Evolutionary conservation across 2,329 filamentous ascomycete genomes (phyloP).

Genomic region (Alternaria triticimaculans): DNA sequence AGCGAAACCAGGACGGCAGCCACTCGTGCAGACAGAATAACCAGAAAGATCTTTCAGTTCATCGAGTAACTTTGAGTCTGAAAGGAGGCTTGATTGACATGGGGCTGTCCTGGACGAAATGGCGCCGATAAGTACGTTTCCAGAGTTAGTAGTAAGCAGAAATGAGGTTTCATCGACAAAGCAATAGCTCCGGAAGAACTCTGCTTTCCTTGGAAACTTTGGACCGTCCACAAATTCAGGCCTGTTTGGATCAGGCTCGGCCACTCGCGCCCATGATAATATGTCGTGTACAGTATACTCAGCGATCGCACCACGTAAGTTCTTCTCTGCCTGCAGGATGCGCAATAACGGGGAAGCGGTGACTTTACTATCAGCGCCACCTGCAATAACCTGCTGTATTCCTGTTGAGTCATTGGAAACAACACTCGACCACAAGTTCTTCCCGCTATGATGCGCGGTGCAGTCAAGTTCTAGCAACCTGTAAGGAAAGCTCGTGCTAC

Average conservation of each 20-base stretch:
- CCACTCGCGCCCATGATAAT: conserved; percentile 14
- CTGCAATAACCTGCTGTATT: conserved; percentile 48
- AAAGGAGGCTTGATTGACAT: conserved; percentile 5
- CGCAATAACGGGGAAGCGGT: conserved; percentile 25
- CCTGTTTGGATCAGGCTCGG: not conserved
- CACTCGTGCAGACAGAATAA: conserved; percentile 56
- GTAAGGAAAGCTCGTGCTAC: conserved; percentile 17
- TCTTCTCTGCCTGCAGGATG: not conserved
- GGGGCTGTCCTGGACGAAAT: conserved; percentile 3
- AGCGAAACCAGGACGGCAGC: conserved; percentile 46
- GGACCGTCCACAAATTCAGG: not conserved
- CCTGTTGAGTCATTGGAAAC: conserved; percentile 9
- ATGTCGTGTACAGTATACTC: conserved; percentile 40
- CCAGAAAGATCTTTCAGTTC: conserved; percentile 51
- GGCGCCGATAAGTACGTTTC: conserved; percentile 60
- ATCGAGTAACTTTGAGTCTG: conserved; percentile 37
- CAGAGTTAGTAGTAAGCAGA: conserved; percentile 65
- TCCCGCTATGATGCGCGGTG: conserved; percentile 76
- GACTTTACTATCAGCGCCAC: conserved; percentile 81
- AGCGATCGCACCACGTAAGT: conserved; percentile 1
- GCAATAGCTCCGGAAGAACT: conserved; percentile 67
- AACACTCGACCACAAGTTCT: conserved; percentile 80
- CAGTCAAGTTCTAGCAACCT: conserved; percentile 62
- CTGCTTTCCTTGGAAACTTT: conserved; percentile 33
- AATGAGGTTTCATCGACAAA: conserved; percentile 64